Evolutionary conservation across 306 rosid genomes (phyloP), one percentile per base, ranked within the genome.

Genomic region (Citrullus amarus): DNA sequence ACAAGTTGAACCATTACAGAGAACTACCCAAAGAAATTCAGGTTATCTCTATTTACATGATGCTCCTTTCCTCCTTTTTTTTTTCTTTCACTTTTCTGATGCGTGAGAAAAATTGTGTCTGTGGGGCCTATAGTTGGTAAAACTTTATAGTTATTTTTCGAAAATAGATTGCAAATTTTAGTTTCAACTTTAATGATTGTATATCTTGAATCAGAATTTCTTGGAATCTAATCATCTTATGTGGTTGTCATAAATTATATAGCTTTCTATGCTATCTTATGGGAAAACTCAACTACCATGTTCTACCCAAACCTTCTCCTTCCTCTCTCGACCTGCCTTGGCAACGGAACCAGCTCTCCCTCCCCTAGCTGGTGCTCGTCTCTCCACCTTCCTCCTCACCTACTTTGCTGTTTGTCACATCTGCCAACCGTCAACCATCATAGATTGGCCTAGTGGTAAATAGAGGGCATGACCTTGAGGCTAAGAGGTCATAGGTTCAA

Each of bases 21-120:
- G 98, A 93, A 85, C 86, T 89, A 75, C 97, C 98, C 20, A 85
- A 50, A 59, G 91, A 81, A 87, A 92, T 93, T 77, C 96, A 93
- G 97, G 98, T 93, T 81, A 75, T 58, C 28, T 79, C 51, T 15
- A 32, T 65, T 16, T 65, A 65, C 46, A 65, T 8, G 25, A 10
- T 65, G 71, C 48, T 16, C 48, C 44, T 36, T 34, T 34, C 71
- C n/a, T 75, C 53, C 57, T 77, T 60, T 63, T 25, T 25, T 22
- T 25, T 25, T n/a, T 18, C 32, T 79, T 16, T 73, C 54, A 51
- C 73, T 61, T 60, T 30, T 34, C 11, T 79, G 36, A n/a, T 6
- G 6, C 13, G 18, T 62, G 10, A 13, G 43, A 34, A 20, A 63
- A 22, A 34, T 34, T 38, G 20, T 41, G 25, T 39, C 30, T 65